phyloP scores from a whole-genome alignment of 352 stramenopile species.

The Globisporangium barbulae region DNA sequence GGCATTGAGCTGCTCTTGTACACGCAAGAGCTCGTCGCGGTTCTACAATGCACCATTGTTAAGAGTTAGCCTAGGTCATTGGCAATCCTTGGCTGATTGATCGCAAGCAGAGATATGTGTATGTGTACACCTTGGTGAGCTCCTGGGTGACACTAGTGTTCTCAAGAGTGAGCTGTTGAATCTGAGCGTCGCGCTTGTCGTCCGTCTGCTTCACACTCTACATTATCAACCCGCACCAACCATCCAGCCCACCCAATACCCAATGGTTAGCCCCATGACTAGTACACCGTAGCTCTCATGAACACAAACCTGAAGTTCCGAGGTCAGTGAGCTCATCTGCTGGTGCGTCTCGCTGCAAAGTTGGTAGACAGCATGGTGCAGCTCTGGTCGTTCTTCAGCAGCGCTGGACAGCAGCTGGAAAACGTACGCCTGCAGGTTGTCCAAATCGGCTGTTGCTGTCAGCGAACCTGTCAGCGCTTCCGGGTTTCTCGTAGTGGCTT shows the following conservation, averaged over 20 bases:
- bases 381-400: background rate
- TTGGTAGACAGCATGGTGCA: constrained; percentile 7
- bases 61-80: background rate
- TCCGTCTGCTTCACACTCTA: background rate
- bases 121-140: background rate
- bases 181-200: background rate
- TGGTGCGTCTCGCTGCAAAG: background rate
- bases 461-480: background rate
- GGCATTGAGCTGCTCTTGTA: constrained; percentile 26
- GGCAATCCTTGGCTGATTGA: no score
- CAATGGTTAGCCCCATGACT: background rate
- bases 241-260: background rate
- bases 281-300: background rate
- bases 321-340: background rate
- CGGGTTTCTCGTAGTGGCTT: background rate
- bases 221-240: background rate
- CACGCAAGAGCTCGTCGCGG: constrained; percentile 9
- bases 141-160: background rate
- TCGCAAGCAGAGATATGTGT: background rate
- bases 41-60: constrained; percentile 22
- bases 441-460: background rate
- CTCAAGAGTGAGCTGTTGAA: background rate
- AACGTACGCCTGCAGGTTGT: constrained; percentile 23
- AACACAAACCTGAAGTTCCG: constrained; percentile 9
- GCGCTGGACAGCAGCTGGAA: constrained; percentile 7